Base-by-base conservation (phyloP, 2,329 filamentous ascomycete genomes). In the Xylariaceae sp. region DNA sequence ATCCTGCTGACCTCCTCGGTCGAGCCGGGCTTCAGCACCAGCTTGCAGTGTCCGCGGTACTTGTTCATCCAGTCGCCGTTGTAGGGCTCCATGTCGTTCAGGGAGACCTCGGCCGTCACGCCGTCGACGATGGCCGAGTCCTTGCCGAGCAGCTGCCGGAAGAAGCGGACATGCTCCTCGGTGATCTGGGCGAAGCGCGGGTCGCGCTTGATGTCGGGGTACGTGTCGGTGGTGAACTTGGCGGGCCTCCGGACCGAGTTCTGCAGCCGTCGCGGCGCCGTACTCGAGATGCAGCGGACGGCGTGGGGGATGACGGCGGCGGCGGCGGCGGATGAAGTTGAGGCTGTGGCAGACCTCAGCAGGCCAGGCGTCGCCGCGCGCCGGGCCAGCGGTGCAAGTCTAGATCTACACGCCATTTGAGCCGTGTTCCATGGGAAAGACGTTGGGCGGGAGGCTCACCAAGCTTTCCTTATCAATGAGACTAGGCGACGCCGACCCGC, bases 21-120 rank as follows among this genome's bases (percentile, higher is more conserved):
- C 12, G 77, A 83, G 32, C 72, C 75, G 9, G 92, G 92, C 63
- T 88, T 93, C 42, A 98, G 65, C 4, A 96, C 88, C 17, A 98
- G 67, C 53, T 80, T 78, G 40, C 85, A 79, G 61, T 95, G 88
- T 19, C 92, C 93, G 40, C 85, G 80, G 67, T 94, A 98, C 65
- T 98, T 98, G 61, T 85, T 81, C 89, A 98, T 95, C 92, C 93
- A 98, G 64, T 98, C 92, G 56, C 80, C 78, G 62, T 98, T 98
- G 72, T 88, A 98, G 6, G 84, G 75, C 56, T 92, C 86, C 45
- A 96, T 72, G 55, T 96, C 92, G 50, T 85, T 83, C 3, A 70
- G 65, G 11, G 78, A 57, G 19, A 64, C 78, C 59, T 89, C 77
- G 46, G 76, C 61, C 3, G 78, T 85, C 35, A 94, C 72, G 32